Conservation (phyloP, 208 protist species). For the Crithidia expoeki region DNA sequence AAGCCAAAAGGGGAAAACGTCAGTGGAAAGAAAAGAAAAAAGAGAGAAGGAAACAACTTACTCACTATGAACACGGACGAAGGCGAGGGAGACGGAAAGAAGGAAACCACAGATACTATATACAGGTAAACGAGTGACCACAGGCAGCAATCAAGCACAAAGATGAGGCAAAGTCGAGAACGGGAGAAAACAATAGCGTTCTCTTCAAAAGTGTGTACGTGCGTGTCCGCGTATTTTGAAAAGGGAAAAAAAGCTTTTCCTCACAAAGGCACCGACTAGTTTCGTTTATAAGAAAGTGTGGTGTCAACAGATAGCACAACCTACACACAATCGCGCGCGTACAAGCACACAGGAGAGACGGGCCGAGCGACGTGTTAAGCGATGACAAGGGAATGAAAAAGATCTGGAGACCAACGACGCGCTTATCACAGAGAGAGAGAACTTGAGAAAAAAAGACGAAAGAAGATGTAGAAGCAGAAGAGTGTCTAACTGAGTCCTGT, state of each 20-base stretch:
- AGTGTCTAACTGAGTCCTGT: no score
- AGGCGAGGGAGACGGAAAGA: neutral
- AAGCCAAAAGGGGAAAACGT: neutral
- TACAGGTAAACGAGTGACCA: neutral
- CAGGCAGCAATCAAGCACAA: neutral
- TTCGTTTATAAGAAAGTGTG: no score
- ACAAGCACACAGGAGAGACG: no score
- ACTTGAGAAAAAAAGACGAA: no score
- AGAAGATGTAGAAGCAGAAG: no score
- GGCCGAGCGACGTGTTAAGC: no score
- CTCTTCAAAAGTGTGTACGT: neutral
- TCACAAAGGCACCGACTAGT: neutral
- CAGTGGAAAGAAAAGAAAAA: conserved; percentile 1
- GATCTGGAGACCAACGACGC: no score
- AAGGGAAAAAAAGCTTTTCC: neutral
- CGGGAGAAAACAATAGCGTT: neutral
- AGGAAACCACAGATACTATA: neutral
- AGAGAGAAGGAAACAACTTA: conserved; percentile 4
- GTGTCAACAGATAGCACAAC: no score
- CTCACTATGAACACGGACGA: neutral
- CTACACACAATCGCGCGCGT: neutral
- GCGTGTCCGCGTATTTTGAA: neutral
- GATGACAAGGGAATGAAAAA: no score
- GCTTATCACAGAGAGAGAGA: no score
- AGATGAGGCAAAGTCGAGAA: neutral